A percentile compares a stretch with the other conserved stretches of the same genome.
phyloP scores from a whole-genome alignment of 257 asterid genomes.

The Lavandula angustifolia region DNA sequence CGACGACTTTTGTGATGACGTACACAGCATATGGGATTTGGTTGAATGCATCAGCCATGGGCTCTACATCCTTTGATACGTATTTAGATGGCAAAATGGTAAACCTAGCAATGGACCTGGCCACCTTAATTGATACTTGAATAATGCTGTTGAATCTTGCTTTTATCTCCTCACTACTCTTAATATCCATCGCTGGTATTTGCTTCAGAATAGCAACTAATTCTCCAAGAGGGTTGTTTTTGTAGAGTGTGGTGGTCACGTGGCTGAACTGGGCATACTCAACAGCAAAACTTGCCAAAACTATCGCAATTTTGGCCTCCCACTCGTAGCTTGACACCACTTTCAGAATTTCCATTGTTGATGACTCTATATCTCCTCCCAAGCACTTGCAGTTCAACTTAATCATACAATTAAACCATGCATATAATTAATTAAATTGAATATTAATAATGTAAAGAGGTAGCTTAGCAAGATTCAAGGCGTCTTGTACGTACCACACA shows the following conservation, averaged over 20 bases:
- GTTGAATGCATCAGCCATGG: conserved; percentile 40
- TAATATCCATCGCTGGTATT: too few relatives aligned
- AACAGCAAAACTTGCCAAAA: neutral
- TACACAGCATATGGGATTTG: conserved; percentile 64
- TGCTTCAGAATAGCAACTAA: too few relatives aligned
- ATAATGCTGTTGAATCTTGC: conserved; percentile 55
- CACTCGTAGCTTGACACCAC: neutral
- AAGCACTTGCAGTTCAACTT: neutral
- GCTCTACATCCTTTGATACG: conserved; percentile 51
- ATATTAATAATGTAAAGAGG: too few relatives aligned
- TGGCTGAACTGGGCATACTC: neutral
- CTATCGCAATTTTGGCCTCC: neutral
- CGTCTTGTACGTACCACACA: too few relatives aligned
- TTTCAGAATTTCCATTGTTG: neutral
- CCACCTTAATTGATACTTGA: conserved; percentile 51
- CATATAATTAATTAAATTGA: too few relatives aligned
- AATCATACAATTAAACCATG: too few relatives aligned
- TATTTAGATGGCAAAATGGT: conserved; percentile 54
- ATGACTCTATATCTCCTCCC: neutral
- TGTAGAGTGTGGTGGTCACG: neutral
- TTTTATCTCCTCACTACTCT: too few relatives aligned
- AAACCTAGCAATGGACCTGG: conserved; percentile 54
- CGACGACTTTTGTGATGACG: conserved; percentile 62
- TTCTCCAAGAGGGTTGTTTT: conserved; percentile 42
- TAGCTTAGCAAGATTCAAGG: too few relatives aligned